Conservation (phyloP, 148 eudicot species). For the Silene uniflora region DNA sequence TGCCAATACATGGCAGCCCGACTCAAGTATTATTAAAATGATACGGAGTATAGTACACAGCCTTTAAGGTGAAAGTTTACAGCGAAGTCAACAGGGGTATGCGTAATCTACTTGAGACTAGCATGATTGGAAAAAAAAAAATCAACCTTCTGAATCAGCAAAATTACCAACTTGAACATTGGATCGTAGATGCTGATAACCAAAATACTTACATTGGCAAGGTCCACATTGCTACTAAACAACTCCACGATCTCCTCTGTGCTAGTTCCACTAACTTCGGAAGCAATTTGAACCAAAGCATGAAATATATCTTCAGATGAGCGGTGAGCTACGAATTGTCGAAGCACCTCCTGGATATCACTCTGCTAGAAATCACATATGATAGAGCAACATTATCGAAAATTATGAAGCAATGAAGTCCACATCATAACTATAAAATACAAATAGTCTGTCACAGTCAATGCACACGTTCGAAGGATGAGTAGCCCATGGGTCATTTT, state of each 20-base stretch:
- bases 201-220: slow-evolving; percentile 26
- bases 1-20: neutral
- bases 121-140: neutral
- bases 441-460: neutral
- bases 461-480: neutral
- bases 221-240: slow-evolving; percentile 26
- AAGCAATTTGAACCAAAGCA: slow-evolving; percentile 26
- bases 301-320: slow-evolving; percentile 33
- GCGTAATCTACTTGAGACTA: neutral
- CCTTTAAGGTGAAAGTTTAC: neutral
- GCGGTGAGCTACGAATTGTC: slow-evolving; percentile 5
- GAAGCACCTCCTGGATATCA: slow-evolving; percentile 23
- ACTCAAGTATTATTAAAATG: neutral
- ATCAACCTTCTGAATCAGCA: neutral
- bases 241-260: slow-evolving; percentile 15
- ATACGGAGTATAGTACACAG: neutral
- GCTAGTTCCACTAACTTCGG: slow-evolving; percentile 12
- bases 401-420: neutral
- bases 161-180: neutral
- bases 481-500: neutral
- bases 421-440: neutral
- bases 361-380: slow-evolving; percentile 11
- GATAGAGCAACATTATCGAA: neutral
- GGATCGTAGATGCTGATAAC: neutral
- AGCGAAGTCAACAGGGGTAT: neutral